Evolutionary conservation across 2,329 filamentous ascomycete species (phyloP).

Genomic region (Tothia fuscella): DNA sequence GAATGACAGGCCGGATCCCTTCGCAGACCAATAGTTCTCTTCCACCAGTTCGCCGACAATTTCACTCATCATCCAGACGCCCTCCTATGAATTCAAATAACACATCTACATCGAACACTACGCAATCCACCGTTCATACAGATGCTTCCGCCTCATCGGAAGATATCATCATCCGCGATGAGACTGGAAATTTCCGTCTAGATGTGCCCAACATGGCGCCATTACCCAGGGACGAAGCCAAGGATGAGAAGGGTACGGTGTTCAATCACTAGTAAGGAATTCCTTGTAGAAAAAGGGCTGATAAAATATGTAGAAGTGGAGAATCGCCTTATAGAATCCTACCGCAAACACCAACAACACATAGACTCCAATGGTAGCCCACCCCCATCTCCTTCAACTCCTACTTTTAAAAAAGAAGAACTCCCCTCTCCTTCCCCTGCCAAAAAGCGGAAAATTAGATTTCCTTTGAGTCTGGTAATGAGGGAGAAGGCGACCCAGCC

Average conservation of each 20-base stretch:
- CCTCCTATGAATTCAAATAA: not conserved
- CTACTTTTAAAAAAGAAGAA: slow-evolving; percentile 1
- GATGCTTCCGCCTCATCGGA: not conserved
- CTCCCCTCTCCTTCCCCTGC: not conserved
- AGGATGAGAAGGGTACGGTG: slow-evolving; percentile 23
- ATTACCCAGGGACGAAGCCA: slow-evolving; percentile 14
- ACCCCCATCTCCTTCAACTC: not conserved
- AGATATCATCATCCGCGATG: slow-evolving; percentile 18
- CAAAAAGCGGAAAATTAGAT: too few relatives aligned
- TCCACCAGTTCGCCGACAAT: slow-evolving; percentile 1
- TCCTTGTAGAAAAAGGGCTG: too few relatives aligned
- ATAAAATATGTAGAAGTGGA: slow-evolving; percentile 26
- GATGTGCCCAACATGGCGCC: not conserved
- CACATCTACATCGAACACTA: not conserved
- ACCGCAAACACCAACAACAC: slow-evolving; percentile 20
- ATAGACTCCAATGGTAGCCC: slow-evolving; percentile 18
- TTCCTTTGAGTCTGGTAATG: too few relatives aligned
- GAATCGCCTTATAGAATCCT: slow-evolving; percentile 22
- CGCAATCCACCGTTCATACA: not conserved
- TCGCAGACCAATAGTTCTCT: too few relatives aligned
- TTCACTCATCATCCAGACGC: not conserved
- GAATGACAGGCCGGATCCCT: too few relatives aligned
- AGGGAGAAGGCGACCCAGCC: too few relatives aligned
- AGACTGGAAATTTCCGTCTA: slow-evolving; percentile 9
- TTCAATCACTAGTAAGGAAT: too few relatives aligned